Percentiles rank a stretch among this genome's conserved stretches.
Conservation (phyloP, 2,329 filamentous ascomycete genomes). For the Fusarium sarcochroum region DNA sequence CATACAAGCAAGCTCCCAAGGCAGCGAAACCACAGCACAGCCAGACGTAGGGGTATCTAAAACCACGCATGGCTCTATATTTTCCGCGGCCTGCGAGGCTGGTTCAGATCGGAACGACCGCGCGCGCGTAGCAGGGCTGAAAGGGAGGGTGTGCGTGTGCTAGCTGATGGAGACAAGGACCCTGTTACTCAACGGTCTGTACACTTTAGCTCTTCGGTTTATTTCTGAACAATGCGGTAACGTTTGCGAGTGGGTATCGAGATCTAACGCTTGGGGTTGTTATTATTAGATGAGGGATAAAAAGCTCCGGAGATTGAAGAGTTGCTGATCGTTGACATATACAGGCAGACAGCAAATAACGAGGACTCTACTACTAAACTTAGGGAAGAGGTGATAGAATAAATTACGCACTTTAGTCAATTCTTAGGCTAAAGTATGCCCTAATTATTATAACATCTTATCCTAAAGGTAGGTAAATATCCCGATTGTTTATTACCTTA, state of each 20-base stretch:
- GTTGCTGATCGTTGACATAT: no score
- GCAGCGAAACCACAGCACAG: constrained; percentile 55
- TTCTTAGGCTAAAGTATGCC: no score
- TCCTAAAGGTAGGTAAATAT: no score
- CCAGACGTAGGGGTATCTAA: constrained; percentile 51
- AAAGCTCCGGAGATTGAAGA: background rate
- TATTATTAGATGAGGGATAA: background rate
- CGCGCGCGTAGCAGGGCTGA: constrained; percentile 30
- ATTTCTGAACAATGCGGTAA: background rate
- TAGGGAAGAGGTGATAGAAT: no score
- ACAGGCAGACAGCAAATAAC: no score
- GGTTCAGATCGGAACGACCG: constrained; percentile 1
- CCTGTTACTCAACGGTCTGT: constrained; percentile 2
- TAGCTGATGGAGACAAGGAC: background rate
- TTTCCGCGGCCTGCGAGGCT: background rate
- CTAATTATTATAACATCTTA: no score
- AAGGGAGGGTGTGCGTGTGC: constrained; percentile 2
- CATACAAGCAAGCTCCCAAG: constrained; percentile 55
- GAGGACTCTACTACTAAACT: no score
- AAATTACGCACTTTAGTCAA: no score
- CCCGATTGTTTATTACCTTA: no score
- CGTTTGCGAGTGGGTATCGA: no score
- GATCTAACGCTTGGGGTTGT: no score
- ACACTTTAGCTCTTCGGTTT: constrained; percentile 3
- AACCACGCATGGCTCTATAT: constrained; percentile 26